Evolutionary conservation across 768 basidiomycete genomes (phyloP).

Genomic region (Lactifluus volemus): DNA sequence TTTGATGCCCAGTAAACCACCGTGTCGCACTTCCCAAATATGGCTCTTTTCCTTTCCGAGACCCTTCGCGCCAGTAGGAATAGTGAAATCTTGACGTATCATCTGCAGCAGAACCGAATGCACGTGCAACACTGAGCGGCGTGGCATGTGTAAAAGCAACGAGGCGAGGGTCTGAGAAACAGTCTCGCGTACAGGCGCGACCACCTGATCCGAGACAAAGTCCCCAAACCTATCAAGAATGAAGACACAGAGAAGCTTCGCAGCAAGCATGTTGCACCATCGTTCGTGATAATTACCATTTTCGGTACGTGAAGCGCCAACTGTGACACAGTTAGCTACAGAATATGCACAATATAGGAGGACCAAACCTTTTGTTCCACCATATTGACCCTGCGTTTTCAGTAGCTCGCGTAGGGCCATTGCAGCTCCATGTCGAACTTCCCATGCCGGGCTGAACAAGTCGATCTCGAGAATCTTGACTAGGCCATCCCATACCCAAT

Average conservation of each 20-base stretch:
- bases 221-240: slow-evolving; percentile 97
- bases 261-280: slow-evolving; percentile 86
- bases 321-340: slow-evolving; percentile 28
- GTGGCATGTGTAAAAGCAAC: slow-evolving; percentile 80
- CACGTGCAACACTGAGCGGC: slow-evolving; percentile 68
- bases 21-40: slow-evolving; percentile 96
- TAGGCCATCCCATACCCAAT: slow-evolving; percentile 84
- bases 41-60: slow-evolving; percentile 39
- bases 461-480: slow-evolving; percentile 73
- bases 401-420: slow-evolving; percentile 85
- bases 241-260: slow-evolving; percentile 81
- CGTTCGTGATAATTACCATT: slow-evolving; percentile 66
- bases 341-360: background rate
- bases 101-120: slow-evolving; percentile 82
- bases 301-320: slow-evolving; percentile 40
- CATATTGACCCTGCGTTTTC: slow-evolving; percentile 71
- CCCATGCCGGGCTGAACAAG: slow-evolving; percentile 83
- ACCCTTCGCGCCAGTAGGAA: slow-evolving; percentile 27
- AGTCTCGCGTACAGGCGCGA: slow-evolving; percentile 95
- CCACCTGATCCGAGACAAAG: slow-evolving; percentile 93
- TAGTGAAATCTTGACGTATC: slow-evolving; percentile 80
- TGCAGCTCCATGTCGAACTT: slow-evolving; percentile 88
- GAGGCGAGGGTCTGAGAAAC: slow-evolving; percentile 92
- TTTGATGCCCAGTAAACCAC: slow-evolving; percentile 94
- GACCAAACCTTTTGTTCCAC: slow-evolving; percentile 65